Conservation (phyloP, 345 rosid species). For the Syzygium jambos region DNA sequence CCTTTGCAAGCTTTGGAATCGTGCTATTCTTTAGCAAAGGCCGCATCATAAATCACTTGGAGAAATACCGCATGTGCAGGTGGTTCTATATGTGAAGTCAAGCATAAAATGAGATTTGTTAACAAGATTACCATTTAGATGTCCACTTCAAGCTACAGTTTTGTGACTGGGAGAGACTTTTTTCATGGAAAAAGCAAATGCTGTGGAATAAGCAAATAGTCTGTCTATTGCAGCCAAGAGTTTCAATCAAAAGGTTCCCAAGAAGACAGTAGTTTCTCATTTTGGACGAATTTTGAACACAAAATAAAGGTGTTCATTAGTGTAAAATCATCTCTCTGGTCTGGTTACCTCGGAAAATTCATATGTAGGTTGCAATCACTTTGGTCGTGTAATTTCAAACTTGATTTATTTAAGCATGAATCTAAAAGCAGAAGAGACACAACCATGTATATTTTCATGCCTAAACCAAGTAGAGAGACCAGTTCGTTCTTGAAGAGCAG, state of each 20-base stretch:
- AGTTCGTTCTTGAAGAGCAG: slow-evolving; percentile 2
- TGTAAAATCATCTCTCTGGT: not conserved
- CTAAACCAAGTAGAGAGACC: not conserved
- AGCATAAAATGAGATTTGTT: not conserved
- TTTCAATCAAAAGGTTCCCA: not conserved
- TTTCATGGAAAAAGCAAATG: not conserved
- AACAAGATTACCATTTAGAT: not conserved
- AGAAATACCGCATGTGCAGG: not conserved
- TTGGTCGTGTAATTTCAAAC: not conserved
- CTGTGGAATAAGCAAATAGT: not conserved
- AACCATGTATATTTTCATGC: not conserved
- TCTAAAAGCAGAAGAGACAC: not conserved
- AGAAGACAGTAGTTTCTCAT: not conserved
- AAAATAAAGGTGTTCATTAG: not conserved
- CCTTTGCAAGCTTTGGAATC: not conserved
- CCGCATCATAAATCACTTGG: no score
- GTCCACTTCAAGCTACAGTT: not conserved
- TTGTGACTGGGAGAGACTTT: not conserved
- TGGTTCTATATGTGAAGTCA: not conserved
- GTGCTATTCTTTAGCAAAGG: not conserved
- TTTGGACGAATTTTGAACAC: not conserved
- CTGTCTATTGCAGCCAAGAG: not conserved
- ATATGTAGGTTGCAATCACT: not conserved
- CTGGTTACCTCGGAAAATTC: no score
- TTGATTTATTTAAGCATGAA: not conserved